Percentiles rank a stretch among this genome's conserved stretches.
Evolutionary conservation across 768 basidiomycete species (phyloP).

Genomic region (Dentipellis fragilis): DNA sequence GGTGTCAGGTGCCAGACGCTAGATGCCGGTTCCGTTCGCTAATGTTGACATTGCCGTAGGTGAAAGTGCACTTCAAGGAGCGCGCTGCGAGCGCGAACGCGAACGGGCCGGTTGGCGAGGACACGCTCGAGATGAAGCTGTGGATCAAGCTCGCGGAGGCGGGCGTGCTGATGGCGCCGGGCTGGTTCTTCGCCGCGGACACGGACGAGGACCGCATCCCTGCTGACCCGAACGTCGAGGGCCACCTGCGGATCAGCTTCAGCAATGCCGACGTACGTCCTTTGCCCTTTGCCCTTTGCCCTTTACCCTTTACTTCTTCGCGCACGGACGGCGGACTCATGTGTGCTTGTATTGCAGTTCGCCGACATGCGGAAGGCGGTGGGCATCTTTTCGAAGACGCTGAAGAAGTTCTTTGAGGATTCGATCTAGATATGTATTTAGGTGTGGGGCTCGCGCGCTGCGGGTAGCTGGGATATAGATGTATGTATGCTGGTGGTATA

Average conservation of each 20-base stretch:
- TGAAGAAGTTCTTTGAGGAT: constrained; percentile 5
- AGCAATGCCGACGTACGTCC: constrained; percentile 39
- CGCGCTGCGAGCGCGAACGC: constrained; percentile 34
- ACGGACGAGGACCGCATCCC: constrained; percentile 10
- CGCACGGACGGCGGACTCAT: neutral
- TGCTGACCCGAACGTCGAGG: constrained; percentile 19
- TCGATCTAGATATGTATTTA: neutral
- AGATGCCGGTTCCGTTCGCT: neutral
- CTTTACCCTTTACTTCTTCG: too few relatives aligned
- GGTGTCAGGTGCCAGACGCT: constrained; percentile 1
- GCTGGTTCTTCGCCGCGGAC: constrained; percentile 37
- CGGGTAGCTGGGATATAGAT: neutral
- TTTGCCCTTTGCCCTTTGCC: neutral
- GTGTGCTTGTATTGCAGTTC: neutral
- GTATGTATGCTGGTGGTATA: neutral
- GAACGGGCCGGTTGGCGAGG: constrained; percentile 17
- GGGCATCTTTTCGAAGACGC: constrained; percentile 6
- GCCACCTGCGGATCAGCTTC: constrained; percentile 51
- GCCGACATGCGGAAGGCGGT: constrained; percentile 15
- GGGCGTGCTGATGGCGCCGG: constrained; percentile 57
- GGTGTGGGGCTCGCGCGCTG: neutral
- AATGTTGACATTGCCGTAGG: constrained; percentile 24
- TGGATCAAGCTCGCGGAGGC: constrained; percentile 51
- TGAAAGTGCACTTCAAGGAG: constrained; percentile 51
- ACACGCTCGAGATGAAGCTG: constrained; percentile 45